Evolutionary conservation across 345 rosid species (phyloP).

Genomic region (Populus alba): DNA sequence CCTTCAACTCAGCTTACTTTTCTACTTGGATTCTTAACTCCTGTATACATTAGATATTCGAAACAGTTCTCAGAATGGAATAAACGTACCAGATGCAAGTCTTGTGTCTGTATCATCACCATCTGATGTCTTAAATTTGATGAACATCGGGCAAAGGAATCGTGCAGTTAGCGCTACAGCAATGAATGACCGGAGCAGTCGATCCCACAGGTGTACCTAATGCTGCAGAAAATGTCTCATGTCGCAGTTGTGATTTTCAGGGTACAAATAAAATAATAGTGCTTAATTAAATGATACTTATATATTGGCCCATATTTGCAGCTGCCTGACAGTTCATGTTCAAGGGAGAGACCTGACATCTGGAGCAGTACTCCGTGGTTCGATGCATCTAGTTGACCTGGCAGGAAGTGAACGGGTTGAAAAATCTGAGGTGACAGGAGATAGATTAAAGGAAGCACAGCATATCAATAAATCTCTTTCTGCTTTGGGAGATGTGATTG

Average conservation of each 20-base stretch:
- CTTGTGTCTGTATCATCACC: slow-evolving; percentile 26
- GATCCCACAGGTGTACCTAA: slow-evolving; percentile 28
- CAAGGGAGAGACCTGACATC: slow-evolving; percentile 32
- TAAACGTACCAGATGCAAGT: slow-evolving; percentile 32
- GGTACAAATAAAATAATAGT: background rate
- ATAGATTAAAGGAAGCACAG: slow-evolving; percentile 36
- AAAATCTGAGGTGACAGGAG: slow-evolving; percentile 36
- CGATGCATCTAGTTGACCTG: slow-evolving; percentile 35
- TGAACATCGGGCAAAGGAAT: slow-evolving; percentile 29
- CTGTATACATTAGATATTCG: slow-evolving; percentile 33
- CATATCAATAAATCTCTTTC: slow-evolving; percentile 37
- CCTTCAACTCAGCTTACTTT: slow-evolving; percentile 2
- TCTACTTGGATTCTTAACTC: slow-evolving; percentile 23
- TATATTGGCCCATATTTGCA: slow-evolving; percentile 4
- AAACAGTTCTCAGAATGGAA: slow-evolving; percentile 36
- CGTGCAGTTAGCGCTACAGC: slow-evolving; percentile 35
- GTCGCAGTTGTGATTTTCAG: background rate
- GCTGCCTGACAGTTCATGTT: slow-evolving; percentile 39
- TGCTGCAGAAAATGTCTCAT: background rate
- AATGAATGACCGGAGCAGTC: slow-evolving; percentile 36
- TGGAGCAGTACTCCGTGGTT: slow-evolving; percentile 27
- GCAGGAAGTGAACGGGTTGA: slow-evolving; percentile 38
- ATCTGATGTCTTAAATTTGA: slow-evolving; percentile 29
- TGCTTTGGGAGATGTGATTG: slow-evolving; percentile 36
- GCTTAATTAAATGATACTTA: background rate